Conservation (phyloP, 306 rosid genomes). For the Cucurbita maxima region DNA sequence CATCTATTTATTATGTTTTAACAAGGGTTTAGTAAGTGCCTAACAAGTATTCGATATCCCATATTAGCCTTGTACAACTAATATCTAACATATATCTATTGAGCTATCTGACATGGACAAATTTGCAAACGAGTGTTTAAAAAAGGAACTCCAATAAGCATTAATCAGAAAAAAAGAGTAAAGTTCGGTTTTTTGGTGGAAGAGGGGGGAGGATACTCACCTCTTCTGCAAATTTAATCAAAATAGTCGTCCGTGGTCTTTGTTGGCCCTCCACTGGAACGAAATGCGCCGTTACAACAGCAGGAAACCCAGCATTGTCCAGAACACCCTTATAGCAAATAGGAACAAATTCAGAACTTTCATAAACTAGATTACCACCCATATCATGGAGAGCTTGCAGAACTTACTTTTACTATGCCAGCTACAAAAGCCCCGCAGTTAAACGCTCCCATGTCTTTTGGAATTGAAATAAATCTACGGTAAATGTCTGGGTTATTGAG, state of each 20-base stretch:
- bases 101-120: neutral
- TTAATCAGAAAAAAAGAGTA: neutral
- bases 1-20: neutral
- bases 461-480: slow-evolving; percentile 81
- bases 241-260: slow-evolving; percentile 88
- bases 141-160: neutral
- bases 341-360: slow-evolving; percentile 13
- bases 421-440: slow-evolving; percentile 97
- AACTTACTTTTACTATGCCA: slow-evolving; percentile 85
- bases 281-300: slow-evolving; percentile 97
- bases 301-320: slow-evolving; percentile 93
- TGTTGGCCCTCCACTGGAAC: slow-evolving; percentile 98
- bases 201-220: slow-evolving; percentile 16
- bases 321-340: slow-evolving; percentile 58
- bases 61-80: neutral
- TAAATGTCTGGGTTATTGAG: neutral
- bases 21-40: neutral
- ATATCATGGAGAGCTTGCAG: neutral
- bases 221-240: slow-evolving; percentile 91
- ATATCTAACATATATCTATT: neutral
- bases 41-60: neutral
- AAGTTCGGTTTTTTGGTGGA: neutral
- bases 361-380: slow-evolving; percentile 4
- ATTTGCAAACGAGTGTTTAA: neutral
- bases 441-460: slow-evolving; percentile 98